A percentile compares a stretch with the other conserved stretches of the same genome.
These are phyloP conservation scores for Penicillium chermesinum DNA, from an alignment of 495 filamentous ascomycete genomes.

Conservation along the genomic window DNA sequence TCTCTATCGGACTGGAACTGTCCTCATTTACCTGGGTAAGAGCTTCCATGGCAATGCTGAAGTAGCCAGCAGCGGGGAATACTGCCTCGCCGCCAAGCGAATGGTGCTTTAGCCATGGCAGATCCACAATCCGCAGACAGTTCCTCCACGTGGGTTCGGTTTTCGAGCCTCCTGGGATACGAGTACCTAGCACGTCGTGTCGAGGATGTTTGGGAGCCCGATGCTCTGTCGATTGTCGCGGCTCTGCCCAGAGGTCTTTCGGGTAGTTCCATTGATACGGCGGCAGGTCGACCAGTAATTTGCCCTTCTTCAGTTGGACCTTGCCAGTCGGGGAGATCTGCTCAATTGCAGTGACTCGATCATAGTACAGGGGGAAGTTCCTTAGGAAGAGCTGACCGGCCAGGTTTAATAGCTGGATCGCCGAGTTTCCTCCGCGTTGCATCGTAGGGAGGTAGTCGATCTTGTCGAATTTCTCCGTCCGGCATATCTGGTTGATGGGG, in stretches of 20 bases:
- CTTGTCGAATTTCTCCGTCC: background rate
- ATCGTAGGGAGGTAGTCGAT: slow-evolving; percentile 7
- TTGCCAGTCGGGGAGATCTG: slow-evolving; percentile 18
- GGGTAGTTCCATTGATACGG: background rate
- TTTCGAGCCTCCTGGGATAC: background rate
- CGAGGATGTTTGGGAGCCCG: background rate
- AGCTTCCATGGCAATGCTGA: background rate
- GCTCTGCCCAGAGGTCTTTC: background rate
- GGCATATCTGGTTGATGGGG: slow-evolving; percentile 46
- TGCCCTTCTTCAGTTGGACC: background rate
- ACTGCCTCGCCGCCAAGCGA: background rate
- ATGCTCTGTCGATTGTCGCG: background rate
- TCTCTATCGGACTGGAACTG: slow-evolving; percentile 1
- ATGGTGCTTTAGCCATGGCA: background rate
- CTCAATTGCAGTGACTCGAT: slow-evolving; percentile 21
- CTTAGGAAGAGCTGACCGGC: slow-evolving; percentile 19
- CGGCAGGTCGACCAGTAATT: background rate
- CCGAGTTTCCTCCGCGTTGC: slow-evolving; percentile 2
- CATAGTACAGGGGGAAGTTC: slow-evolving; percentile 9
- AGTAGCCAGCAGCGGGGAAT: slow-evolving; percentile 1
- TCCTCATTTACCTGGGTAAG: slow-evolving; percentile 34
- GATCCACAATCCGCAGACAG: background rate
- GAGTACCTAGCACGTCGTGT: background rate
- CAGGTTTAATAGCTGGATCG: slow-evolving; percentile 1
- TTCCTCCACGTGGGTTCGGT: background rate